Evolutionary conservation across 2,329 filamentous ascomycete species (phyloP), one percentile per base, ranked within the genome.

Genomic region (Xylaria sp.): DNA sequence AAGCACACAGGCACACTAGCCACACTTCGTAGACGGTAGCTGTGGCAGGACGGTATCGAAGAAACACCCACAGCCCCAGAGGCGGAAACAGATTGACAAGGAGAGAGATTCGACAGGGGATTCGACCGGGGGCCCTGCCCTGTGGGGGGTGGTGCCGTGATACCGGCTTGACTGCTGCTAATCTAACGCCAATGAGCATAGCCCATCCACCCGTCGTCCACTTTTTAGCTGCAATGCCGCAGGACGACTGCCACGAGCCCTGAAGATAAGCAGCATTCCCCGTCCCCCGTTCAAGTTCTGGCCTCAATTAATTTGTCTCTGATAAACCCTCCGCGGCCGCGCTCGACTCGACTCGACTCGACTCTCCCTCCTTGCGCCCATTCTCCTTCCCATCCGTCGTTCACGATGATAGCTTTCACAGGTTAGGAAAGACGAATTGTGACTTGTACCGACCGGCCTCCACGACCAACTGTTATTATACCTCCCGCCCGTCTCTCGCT

Each of bases 171-270:
- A 34, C 29, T 34, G 9, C 3, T 34, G n/a, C 20, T 24, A 26
- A 37, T 7, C 57, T 57, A 57, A 50, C 42, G 20, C 39, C 7
- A 52, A 52, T 50, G 19, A 50, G 53, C 44, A 57, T 54, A 42
- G 50, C 52, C 41, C 26, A 50, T 6, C 42, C 48, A 52, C 26
- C 26, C n/a, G n/a, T n/a, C n/a, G n/a, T n/a, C n/a, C n/a, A n/a
- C n/a, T n/a, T n/a, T n/a, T n/a, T n/a, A n/a, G n/a, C n/a, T n/a
- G n/a, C n/a, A n/a, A n/a, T n/a, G n/a, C n/a, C n/a, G n/a, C n/a
- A n/a, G n/a, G n/a, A n/a, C n/a, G n/a, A n/a, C n/a, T n/a, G n/a
- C n/a, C n/a, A n/a, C n/a, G n/a, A n/a, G n/a, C n/a, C n/a, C n/a
- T n/a, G n/a, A 8, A 34, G 56, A 59, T 59, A 59, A 56, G 43